Conservation (phyloP, 2,329 filamentous ascomycete genomes). For the Trichoderma citrinoviride region DNA sequence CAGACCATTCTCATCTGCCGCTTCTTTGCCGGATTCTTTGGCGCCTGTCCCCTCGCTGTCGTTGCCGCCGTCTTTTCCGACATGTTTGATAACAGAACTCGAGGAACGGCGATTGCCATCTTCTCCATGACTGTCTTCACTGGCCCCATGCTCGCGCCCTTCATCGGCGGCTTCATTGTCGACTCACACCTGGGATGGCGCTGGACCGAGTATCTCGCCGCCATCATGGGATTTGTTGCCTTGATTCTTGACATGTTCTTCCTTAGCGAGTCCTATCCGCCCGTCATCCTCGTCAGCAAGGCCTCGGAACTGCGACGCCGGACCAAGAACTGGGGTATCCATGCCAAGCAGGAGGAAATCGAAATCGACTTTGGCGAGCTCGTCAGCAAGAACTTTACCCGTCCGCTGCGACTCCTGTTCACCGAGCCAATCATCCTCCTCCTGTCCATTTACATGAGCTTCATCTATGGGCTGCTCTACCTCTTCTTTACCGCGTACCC, state of each 20-base stretch:
- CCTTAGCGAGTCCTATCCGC: constrained; percentile 68
- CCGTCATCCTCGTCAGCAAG: constrained; percentile 61
- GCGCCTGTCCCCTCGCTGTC: constrained; percentile 65
- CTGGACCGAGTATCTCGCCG: constrained; percentile 65
- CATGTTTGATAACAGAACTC: constrained; percentile 64
- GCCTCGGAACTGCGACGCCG: constrained; percentile 60
- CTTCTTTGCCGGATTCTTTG: constrained; percentile 72
- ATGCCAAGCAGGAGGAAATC: constrained; percentile 70
- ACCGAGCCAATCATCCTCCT: constrained; percentile 67
- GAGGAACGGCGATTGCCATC: constrained; percentile 49
- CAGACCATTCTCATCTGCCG: constrained; percentile 68
- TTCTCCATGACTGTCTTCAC: constrained; percentile 57
- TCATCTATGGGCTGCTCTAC: constrained; percentile 76
- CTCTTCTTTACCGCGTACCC: constrained; percentile 84
- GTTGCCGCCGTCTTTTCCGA: constrained; percentile 71
- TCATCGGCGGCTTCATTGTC: constrained; percentile 66
- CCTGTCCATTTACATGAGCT: constrained; percentile 69
- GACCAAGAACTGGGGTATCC: constrained; percentile 68
- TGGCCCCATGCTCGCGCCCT: constrained; percentile 65
- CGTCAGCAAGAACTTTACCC: constrained; percentile 63
- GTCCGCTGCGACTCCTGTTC: constrained; percentile 63
- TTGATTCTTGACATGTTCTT: constrained; percentile 60
- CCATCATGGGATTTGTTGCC: constrained; percentile 62
- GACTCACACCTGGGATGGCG: constrained; percentile 65
- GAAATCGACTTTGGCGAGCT: constrained; percentile 64